Percentiles rank a stretch among this genome's conserved stretches.
Evolutionary conservation across 176 grass and related monocot genomes (phyloP).

Genomic region (Triticum timopheevii): DNA sequence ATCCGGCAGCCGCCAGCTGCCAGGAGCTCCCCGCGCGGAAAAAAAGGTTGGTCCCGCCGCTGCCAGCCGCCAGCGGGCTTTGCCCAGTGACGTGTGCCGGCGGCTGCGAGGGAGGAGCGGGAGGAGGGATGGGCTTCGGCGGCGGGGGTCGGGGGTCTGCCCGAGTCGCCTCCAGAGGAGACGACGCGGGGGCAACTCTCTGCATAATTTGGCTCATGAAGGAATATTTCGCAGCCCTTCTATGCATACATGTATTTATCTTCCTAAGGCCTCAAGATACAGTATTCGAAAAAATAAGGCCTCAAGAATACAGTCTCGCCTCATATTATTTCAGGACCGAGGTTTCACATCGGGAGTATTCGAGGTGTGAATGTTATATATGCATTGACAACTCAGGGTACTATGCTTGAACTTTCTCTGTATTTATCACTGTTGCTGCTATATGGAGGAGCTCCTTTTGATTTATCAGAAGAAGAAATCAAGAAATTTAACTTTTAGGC

Average conservation of each 20-base stretch:
- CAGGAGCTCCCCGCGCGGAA: too few species aligned
- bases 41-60: too few species aligned
- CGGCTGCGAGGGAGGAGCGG: too few species aligned
- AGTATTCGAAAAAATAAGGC: too few species aligned
- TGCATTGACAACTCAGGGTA: conserved; percentile 79
- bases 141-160: too few species aligned
- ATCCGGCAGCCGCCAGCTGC: too few species aligned
- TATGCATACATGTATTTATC: neutral
- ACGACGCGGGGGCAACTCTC: too few species aligned
- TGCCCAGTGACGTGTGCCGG: too few species aligned
- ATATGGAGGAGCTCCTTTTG: neutral
- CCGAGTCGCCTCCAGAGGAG: too few species aligned
- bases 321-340: conserved; percentile 45
- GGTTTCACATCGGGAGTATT: conserved; percentile 72
- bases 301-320: conserved; percentile 5
- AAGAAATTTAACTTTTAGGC: neutral
- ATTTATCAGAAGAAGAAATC: neutral
- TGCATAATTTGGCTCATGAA: too few species aligned
- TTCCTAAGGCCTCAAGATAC: neutral
- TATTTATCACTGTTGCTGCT: neutral
- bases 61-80: too few species aligned
- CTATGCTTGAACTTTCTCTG: neutral
- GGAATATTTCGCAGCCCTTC: neutral
- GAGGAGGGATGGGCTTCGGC: too few species aligned
- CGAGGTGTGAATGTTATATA: conserved; percentile 70